Base-by-base conservation (phyloP, 345 rosid species). In the Linum trigynum region DNA sequence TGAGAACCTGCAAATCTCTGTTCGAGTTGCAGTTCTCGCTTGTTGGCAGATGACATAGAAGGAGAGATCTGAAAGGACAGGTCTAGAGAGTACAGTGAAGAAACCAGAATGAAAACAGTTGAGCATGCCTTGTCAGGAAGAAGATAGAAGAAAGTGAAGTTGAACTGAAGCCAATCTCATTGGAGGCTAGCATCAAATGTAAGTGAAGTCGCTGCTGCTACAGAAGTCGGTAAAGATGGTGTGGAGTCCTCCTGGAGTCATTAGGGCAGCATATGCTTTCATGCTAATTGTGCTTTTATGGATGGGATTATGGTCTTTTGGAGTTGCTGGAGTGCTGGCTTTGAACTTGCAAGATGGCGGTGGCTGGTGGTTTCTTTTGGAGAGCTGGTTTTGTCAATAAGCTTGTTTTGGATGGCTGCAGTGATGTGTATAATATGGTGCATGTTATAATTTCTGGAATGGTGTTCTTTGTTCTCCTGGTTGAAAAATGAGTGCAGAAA, bases 291-390 rank as follows among this genome's bases (percentile, higher is more conserved):
- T 89, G 88, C 89, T 89, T 78, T 69, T 85, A 62, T 89, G 98
- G 98, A 89, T 90, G 94, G 85, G 71, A 66, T 67, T 92, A 63
- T 89, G 97, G 97, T 87, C 97, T 66, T 87, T 89, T 67, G 94
- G 98, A 63, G 94, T 83, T 55, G 83, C 96, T 68, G 97, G 97
- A 73, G 95, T 90, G 67, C 87, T 94, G 71, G 96, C 97, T 37
- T 94, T 92, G 39, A 80, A 82, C 75, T 73, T 85, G 82, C 87
- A 72, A 4, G 82, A 83, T 70, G 78, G 77, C 1, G 86, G 82
- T 55, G 76, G 91, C 63, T 88, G 91, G 96, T 94, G 97, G 90
- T 95, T 94, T 85, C 96, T 88, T 83, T 80, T 90, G 97, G 99
- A 90, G 99, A 94, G 96, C 88, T 82, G 97, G 96, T 86, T 71